These are phyloP conservation scores for Trametopsis cervina DNA, from an alignment of 768 basidiomycete genomes.

Conservation along the genomic window DNA sequence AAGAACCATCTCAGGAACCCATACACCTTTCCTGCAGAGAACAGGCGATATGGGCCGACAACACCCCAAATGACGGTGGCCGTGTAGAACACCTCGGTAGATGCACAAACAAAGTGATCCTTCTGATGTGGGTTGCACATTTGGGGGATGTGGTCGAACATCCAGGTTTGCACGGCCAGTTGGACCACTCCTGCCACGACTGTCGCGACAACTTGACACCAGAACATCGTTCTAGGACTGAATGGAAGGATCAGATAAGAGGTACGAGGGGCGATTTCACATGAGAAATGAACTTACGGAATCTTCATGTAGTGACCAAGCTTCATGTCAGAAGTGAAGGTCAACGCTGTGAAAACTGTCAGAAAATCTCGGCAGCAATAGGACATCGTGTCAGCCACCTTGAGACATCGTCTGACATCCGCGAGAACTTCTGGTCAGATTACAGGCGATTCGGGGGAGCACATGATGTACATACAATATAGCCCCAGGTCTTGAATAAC, in stretches of 20 bases:
- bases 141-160: constrained; percentile 59
- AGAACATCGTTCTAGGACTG: constrained; percentile 29
- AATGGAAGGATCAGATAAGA: constrained; percentile 30
- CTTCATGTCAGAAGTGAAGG: constrained; percentile 70
- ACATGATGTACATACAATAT: constrained; percentile 47
- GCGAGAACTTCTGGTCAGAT: not conserved
- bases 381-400: not conserved
- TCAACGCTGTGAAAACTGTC: constrained; percentile 38
- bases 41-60: constrained; percentile 34
- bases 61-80: constrained; percentile 42
- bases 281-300: constrained; percentile 36
- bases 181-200: constrained; percentile 59
- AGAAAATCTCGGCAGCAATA: not conserved
- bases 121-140: constrained; percentile 49
- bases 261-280: not conserved
- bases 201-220: constrained; percentile 53
- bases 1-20: constrained; percentile 35
- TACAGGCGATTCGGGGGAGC: not conserved
- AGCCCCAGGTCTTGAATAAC: constrained; percentile 65
- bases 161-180: constrained; percentile 54
- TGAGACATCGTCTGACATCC: constrained; percentile 14
- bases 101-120: constrained; percentile 66
- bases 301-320: constrained; percentile 72
- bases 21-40: constrained; percentile 29
- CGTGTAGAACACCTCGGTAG: constrained; percentile 50